Evolutionary conservation across 2,329 filamentous ascomycete species (phyloP).

Genomic region (Beauveria bassiana): DNA sequence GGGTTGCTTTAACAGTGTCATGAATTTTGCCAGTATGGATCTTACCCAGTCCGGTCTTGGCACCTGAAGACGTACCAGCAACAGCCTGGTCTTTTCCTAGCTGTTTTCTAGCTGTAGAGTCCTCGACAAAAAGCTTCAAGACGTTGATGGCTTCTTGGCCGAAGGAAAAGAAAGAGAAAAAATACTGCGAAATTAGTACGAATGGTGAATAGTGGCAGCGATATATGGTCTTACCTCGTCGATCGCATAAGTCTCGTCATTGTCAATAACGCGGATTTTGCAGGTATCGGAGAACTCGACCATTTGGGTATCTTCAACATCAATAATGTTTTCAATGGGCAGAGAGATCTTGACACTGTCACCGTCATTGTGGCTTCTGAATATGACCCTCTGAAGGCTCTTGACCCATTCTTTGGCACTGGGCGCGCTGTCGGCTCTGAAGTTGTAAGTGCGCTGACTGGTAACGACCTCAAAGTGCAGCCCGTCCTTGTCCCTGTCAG

Average conservation of each 20-base stretch:
- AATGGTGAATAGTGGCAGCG: not conserved
- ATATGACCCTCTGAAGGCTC: constrained; percentile 87
- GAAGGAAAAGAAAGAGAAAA: constrained; percentile 89
- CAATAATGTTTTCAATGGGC: constrained; percentile 80
- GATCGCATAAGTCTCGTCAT: constrained; percentile 87
- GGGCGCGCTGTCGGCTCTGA: constrained; percentile 77
- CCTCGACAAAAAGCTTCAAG: constrained; percentile 64
- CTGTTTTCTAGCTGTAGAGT: constrained; percentile 35
- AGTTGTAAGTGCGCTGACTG: constrained; percentile 74
- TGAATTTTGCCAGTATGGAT: constrained; percentile 36
- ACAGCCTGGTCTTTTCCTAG: constrained; percentile 15
- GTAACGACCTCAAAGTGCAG: constrained; percentile 75
- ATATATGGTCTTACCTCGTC: constrained; percentile 62
- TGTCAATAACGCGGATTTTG: constrained; percentile 88
- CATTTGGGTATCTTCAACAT: constrained; percentile 86
- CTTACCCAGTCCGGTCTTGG: constrained; percentile 20
- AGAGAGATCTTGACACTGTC: constrained; percentile 95
- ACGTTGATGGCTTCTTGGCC: constrained; percentile 77
- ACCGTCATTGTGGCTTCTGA: constrained; percentile 89
- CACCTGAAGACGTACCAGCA: constrained; percentile 18
- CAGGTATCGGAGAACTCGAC: constrained; percentile 88
- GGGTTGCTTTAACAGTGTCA: constrained; percentile 54
- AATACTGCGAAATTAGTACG: constrained; percentile 53
- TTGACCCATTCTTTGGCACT: constrained; percentile 98
- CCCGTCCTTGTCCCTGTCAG: constrained; percentile 69